Conservation (phyloP, 768 basidiomycete species). For the Boletus tylopilopsis region DNA sequence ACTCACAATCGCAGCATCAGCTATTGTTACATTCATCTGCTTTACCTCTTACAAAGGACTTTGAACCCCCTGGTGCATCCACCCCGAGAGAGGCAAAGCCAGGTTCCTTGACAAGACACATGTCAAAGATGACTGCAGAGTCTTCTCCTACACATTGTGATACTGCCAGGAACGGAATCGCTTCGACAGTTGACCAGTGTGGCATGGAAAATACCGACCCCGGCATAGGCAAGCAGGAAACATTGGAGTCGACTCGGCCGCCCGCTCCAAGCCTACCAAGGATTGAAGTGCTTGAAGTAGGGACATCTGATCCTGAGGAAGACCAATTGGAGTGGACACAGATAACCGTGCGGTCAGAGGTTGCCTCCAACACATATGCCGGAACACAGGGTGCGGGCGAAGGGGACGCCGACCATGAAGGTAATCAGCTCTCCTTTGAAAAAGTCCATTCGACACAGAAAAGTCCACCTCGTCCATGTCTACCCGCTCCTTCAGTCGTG, state of each 20-base stretch:
- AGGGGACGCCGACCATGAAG: not conserved
- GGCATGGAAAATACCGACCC: not conserved
- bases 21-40: constrained; percentile 3
- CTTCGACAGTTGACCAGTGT: not conserved
- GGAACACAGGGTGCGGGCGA: not conserved
- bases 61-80: constrained; percentile 19
- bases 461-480: not conserved
- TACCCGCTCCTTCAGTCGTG: not conserved
- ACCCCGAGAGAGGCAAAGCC: constrained; percentile 11
- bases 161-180: not conserved
- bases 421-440: constrained; percentile 4
- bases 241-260: not conserved
- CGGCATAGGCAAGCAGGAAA: not conserved
- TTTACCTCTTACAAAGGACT: constrained; percentile 20
- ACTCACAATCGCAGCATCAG: constrained; percentile 26
- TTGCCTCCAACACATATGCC: not conserved
- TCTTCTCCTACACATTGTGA: not conserved
- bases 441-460: constrained; percentile 1
- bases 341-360: not conserved
- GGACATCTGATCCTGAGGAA: constrained; percentile 7
- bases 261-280: constrained; percentile 4
- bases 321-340: constrained; percentile 6
- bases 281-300: constrained; percentile 10
- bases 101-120: not conserved
- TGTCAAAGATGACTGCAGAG: constrained; percentile 6